phyloP scores from a whole-genome alignment of 805 yeast genomes.

The Ogataea nitratoaversa region DNA sequence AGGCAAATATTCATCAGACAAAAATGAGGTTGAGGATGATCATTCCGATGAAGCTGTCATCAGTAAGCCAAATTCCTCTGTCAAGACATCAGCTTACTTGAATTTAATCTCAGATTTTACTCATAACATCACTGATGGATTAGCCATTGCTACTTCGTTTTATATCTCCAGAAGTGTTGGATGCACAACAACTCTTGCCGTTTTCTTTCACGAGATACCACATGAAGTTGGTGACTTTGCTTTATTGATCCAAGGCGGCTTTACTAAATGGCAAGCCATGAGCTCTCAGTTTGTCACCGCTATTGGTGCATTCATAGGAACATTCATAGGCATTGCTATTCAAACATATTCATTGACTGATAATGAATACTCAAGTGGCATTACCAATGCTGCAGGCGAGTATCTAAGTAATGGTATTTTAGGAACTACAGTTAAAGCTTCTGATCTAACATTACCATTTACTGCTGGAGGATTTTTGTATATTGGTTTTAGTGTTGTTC shows the following conservation, averaged over 20 bases:
- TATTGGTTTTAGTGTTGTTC: constrained; percentile 73
- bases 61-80: constrained; percentile 33
- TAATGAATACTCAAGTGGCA: neutral
- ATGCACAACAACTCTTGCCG: constrained; percentile 64
- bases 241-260: constrained; percentile 62
- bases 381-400: neutral
- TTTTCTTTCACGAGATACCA: constrained; percentile 74
- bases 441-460: constrained; percentile 59
- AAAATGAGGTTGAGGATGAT: constrained; percentile 17
- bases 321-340: constrained; percentile 57
- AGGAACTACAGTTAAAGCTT: constrained; percentile 47
- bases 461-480: constrained; percentile 77
- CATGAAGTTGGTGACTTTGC: constrained; percentile 83
- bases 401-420: constrained; percentile 20
- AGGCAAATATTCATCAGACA: constrained; percentile 10
- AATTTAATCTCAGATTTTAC: constrained; percentile 67
- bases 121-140: constrained; percentile 75
- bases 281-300: constrained; percentile 65
- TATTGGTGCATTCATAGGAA: constrained; percentile 60
- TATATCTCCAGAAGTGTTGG: constrained; percentile 58
- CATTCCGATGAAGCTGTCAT: constrained; percentile 24
- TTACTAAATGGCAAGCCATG: constrained; percentile 61
- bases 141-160: constrained; percentile 70
- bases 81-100: constrained; percentile 53
- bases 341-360: constrained; percentile 31